Evolutionary conservation across 306 rosid genomes (phyloP).

Genomic region (Trichosanthes cucumerina): DNA sequence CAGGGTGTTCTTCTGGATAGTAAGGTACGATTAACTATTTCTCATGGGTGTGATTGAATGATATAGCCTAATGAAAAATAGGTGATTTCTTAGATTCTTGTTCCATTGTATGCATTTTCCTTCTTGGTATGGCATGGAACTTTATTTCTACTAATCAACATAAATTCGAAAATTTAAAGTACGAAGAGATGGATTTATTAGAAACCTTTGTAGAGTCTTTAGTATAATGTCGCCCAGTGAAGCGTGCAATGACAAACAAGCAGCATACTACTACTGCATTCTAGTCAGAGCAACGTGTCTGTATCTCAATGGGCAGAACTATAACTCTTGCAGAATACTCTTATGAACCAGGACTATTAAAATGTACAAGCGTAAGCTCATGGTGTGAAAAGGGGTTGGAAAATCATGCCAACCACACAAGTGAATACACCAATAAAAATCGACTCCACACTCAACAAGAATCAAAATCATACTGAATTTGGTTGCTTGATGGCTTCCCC

Average conservation of each 20-base stretch:
- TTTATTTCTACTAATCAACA: neutral
- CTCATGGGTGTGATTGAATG: neutral
- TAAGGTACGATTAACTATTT: neutral
- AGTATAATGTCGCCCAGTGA: neutral
- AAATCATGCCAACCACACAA: slow-evolving; percentile 44
- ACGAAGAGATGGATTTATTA: neutral
- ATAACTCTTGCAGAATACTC: neutral
- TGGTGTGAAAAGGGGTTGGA: slow-evolving; percentile 42
- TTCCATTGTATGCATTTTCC: neutral
- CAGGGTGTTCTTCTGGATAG: neutral
- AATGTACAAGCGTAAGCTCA: slow-evolving; percentile 14
- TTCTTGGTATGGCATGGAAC: neutral
- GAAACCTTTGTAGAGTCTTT: neutral
- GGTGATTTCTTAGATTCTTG: neutral
- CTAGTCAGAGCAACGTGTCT: neutral
- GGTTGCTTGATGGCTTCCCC: slow-evolving; percentile 76
- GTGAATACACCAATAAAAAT: slow-evolving; percentile 23
- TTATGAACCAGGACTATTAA: neutral
- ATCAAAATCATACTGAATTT: slow-evolving; percentile 62
- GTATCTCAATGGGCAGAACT: slow-evolving; percentile 2
- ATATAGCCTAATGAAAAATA: neutral
- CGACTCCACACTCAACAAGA: slow-evolving; percentile 36
- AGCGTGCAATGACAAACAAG: neutral
- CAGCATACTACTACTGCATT: neutral
- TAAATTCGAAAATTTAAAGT: neutral